Evolutionary conservation across 768 basidiomycete species (phyloP), one percentile per base, ranked within the genome.

Genomic region (Kwoniella bestiolae): DNA sequence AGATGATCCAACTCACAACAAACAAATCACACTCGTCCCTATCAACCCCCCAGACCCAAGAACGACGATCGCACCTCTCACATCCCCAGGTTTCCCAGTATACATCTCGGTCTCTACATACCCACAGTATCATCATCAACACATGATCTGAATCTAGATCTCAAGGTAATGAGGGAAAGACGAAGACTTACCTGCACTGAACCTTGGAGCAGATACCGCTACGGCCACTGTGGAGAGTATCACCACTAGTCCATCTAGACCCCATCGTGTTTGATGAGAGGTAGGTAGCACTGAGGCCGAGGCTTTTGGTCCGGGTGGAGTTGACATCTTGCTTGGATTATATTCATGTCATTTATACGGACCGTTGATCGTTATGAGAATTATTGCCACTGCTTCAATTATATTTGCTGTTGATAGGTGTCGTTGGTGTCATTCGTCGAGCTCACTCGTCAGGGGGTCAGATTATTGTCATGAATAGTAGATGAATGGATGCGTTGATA

Each of bases 81-180:
- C 70, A 62, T 74, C 72, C 5, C 72, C 72, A 6, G 56, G 56
- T 11, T 41, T n/a, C 3, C 69, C 69, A 53, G 62, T 69, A 35
- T 66, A 69, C 66, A 68, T 73, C n/a, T 60, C 53, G 5, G 38
- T 60, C 12, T 66, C 72, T 73, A 26, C 29, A 14, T 11, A 46
- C 16, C 23, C n/a, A 56, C 4, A 32, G 35, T 16, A 45, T n/a
- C 21, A 45, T 4, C 21, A 61, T 16, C 11, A 16, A n/a, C 41
- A 50, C 31, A 3, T 57, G 35, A 16, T 31, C 21, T 18, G 46
- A 28, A 7, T 0, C 9, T 29, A 12, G 23, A n/a, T 26, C 28
- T 38, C 3, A 25, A n/a, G 5, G 18, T n/a, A 23, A n/a, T 16
- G 41, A 66, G 18, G 31, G 23, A 2, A 29, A n/a, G 21, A 38